Evolutionary conservation across 2,329 filamentous ascomycete species (phyloP), one percentile per base, ranked within the genome.

Genomic region (Calonectria ilicicola): DNA sequence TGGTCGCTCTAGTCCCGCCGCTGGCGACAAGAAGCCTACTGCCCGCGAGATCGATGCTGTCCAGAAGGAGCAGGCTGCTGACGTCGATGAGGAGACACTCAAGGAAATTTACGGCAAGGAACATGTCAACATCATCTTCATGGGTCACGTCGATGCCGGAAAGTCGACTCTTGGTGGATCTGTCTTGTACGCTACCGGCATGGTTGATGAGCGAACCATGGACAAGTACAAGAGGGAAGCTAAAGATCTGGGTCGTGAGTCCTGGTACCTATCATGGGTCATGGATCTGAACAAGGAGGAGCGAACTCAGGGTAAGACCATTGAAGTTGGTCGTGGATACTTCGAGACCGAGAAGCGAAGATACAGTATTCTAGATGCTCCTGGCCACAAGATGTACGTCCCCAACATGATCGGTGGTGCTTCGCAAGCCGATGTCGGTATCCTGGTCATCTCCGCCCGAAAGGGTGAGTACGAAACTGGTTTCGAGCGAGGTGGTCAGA

Each of bases 401-500:
- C 96, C 97, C 60, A 97, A 93, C 89, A 99, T 99, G 97, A 98
- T 99, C 82, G 96, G 96, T 79, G 95, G 95, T 83, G 95, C 95
- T 38, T 96, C 95, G 15, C 95, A 98, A 85, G 95, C 95, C 62
- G 95, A 98, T 84, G 93, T 99, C 38, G 97, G 97, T 83, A 95
- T 98, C 79, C 90, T 99, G 58, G 97, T 99, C 82, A 98, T 98
- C 81, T 97, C 94, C 65, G 95, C 97, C 49, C 93, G 97, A 81
- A 98, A 98, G 89, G 97, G 97, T 82, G 97, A 99, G 86, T 99
- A 98, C 85, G 97, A 99, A 86, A 98, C 97, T 40, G 97, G 97
- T 63, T 99, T 99, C 83, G 97, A 99, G 89, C 83, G 95, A 88
- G 97, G 97, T 75, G 96, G 97, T 44, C 97, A 99, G 85, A 99